Base-by-base conservation (phyloP, 169 alveolate species). In the Babesia sp. region DNA sequence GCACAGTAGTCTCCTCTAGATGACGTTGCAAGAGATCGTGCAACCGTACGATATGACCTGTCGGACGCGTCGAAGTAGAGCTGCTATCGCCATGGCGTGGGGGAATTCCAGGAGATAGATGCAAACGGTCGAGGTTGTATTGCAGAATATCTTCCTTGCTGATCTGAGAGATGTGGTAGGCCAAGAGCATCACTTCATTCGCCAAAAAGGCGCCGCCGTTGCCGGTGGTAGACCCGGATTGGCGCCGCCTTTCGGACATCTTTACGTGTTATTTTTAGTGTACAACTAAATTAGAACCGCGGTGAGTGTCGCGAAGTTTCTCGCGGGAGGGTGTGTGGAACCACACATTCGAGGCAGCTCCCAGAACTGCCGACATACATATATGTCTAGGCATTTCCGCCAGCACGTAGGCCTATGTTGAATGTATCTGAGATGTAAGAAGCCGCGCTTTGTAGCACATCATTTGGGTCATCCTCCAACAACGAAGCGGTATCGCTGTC, bases 381-480 rank as follows among this genome's bases (percentile, higher is more conserved):
- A 64, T n/a, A 64, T 61, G 8, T 2, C 45, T 45, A 50, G 16
- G 1, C 45, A 5, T 28, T 33, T 11, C 50, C 53, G 59, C 36
- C 54, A 6, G 71, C 8, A 5, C 18, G 20, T 9, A 45, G n/a
- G 18, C 63, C 59, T 1, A 64, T 46, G 73, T 68, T 77, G 24
- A 77, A 53, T 22, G 58, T 41, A 29, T 68, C 57, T n/a, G 79
- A 77, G 3, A 77, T 28, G 56, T 67, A 77, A 0, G 86, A 11
- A 24, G 71, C 34, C 51, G 86, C 80, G 74, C 53, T 69, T 26
- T 77, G 79, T 29, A 77, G 24, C 18, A 69, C 64, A 42, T 68
- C 81, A 22, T 55, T 29, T 37, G 53, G 34, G 24, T 54, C 64
- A 20, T 16, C 31, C 36, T 77, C 86, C 22, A 71, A 54, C 18